Conservation (phyloP, 495 filamentous ascomycete species). For the Halenospora varia region DNA sequence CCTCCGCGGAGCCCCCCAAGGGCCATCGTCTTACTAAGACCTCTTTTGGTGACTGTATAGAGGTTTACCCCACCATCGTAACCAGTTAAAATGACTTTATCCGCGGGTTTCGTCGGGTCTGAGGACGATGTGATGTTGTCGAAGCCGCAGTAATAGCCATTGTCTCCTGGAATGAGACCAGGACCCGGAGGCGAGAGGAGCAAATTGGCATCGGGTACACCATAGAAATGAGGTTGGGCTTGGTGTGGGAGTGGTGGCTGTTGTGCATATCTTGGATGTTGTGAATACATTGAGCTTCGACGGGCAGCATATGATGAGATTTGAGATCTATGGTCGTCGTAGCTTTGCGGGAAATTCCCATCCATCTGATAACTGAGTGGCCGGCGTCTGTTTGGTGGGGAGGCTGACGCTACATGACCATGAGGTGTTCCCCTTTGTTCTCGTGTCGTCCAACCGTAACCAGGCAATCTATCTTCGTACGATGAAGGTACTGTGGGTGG, state of each 20-base stretch:
- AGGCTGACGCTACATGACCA: constrained; percentile 36
- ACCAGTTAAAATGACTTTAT: constrained; percentile 71
- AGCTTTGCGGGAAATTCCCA: constrained; percentile 32
- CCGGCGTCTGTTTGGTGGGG: constrained; percentile 42
- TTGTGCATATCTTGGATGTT: constrained; percentile 39
- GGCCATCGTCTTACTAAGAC: constrained; percentile 58
- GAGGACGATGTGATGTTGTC: constrained; percentile 55
- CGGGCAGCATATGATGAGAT: constrained; percentile 38
- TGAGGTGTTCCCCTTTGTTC: constrained; percentile 30
- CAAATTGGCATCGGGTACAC: constrained; percentile 64
- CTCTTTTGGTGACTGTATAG: constrained; percentile 61
- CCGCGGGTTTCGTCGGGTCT: constrained; percentile 33
- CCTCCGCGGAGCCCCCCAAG: constrained; percentile 72
- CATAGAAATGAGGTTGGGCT: constrained; percentile 68
- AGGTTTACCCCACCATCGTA: constrained; percentile 73
- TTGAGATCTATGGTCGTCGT: constrained; percentile 39
- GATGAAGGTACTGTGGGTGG: constrained; percentile 50
- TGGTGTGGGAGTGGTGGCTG: constrained; percentile 77
- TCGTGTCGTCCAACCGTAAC: constrained; percentile 25
- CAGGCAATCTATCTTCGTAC: constrained; percentile 43
- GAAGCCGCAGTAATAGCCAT: constrained; percentile 75
- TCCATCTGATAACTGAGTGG: constrained; percentile 51
- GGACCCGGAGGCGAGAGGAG: constrained; percentile 50
- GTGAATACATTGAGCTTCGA: constrained; percentile 59
- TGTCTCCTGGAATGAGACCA: constrained; percentile 53